These are phyloP conservation scores for Lizonia empirigonia DNA, from an alignment of 2,329 filamentous ascomycete genomes.

Conservation along the genomic window DNA sequence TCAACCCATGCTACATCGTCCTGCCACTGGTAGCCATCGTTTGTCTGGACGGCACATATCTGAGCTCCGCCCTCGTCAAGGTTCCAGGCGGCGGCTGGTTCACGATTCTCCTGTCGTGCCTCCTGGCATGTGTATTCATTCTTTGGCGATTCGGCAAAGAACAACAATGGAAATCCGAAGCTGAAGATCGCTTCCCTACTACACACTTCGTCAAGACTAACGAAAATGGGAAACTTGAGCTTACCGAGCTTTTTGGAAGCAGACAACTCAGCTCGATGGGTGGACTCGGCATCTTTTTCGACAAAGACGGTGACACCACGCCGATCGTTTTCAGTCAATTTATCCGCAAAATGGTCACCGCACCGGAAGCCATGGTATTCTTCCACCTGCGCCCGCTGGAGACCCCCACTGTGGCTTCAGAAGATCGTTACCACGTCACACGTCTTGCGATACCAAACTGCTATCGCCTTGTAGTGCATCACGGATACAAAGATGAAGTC, in stretches of 20 bases:
- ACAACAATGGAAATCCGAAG: constrained; percentile 74
- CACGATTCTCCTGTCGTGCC: constrained; percentile 67
- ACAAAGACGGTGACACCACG: constrained; percentile 71
- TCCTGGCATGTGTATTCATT: constrained; percentile 69
- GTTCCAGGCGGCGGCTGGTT: constrained; percentile 81
- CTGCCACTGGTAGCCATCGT: constrained; percentile 68
- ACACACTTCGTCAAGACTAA: constrained; percentile 51
- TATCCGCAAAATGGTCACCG: constrained; percentile 70
- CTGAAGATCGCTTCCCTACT: constrained; percentile 59
- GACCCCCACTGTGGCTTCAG: constrained; percentile 52
- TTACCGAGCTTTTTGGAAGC: constrained; percentile 49
- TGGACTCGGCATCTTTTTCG: constrained; percentile 76
- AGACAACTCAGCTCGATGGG: constrained; percentile 46
- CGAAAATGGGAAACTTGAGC: constrained; percentile 42
- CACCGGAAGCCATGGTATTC: constrained; percentile 73
- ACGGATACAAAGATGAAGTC: constrained; percentile 75
- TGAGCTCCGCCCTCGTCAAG: constrained; percentile 73
- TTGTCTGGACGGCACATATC: constrained; percentile 69
- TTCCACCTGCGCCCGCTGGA: constrained; percentile 73
- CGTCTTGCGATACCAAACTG: constrained; percentile 62
- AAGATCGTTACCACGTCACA: constrained; percentile 57
- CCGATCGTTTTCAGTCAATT: constrained; percentile 75
- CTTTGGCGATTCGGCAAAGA: constrained; percentile 83
- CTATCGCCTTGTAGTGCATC: constrained; percentile 71
- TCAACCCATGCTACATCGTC: constrained; percentile 64